Evolutionary conservation across 1,284 basidiomycete genomes (phyloP), one percentile per base, ranked within the genome.

Genomic region (Flammula alnicola): DNA sequence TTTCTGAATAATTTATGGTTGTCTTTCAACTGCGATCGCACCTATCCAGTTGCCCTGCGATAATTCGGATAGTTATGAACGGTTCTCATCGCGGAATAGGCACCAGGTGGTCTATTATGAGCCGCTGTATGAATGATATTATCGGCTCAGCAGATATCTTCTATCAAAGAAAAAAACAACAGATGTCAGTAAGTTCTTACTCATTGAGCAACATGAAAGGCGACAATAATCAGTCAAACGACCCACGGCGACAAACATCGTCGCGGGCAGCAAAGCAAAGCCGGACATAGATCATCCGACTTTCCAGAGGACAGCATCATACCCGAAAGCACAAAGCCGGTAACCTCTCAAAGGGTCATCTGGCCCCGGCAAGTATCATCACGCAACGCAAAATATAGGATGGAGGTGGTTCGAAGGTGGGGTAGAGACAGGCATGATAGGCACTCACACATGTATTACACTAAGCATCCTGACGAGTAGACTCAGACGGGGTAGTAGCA

Each of bases 361-460:
- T 88, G 85, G 85, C 86, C 85, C 85, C 86, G 85, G 85, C 84
- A 75, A 60, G 63, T 76, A 57, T 86, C 85, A 85, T 87, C 84
- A 69, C 49, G 30, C 27, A 37, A 41, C 8, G 23, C 20, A 27
- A 4, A 9, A 11, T 35, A 23, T n/a, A 22, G 22, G 8, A 30
- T 38, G 27, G 37, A 48, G 35, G 45, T 33, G 30, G 27, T 26
- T 22, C n/a, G 32, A 49, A 26, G 27, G 27, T 32, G 36, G 16
- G 27, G 22, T 41, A 37, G 39, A 35, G 20, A 41, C 50, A 39
- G 40, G 36, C 2, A 20, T 5, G 16, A n/a, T 5, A 31, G 19
- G 23, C 9, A 43, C 54, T 55, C 48, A 58, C 56, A 53, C 43
- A 55, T 43, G 20, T 37, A 42, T 31, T 46, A 49, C 44, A 49